Base-by-base conservation (phyloP, 805 yeast species). In the Spathaspora sp. region DNA sequence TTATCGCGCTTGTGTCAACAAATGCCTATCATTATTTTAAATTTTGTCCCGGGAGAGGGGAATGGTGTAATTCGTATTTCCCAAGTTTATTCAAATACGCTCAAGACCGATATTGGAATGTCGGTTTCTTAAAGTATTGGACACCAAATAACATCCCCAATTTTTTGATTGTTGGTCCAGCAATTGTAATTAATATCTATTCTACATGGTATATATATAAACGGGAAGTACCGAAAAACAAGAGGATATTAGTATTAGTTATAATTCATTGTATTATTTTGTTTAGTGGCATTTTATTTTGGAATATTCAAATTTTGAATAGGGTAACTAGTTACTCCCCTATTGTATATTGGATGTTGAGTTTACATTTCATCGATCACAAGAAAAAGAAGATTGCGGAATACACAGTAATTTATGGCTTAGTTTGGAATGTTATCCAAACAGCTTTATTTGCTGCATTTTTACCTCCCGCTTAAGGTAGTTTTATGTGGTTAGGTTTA, bases 241-340 rank as follows among this genome's bases (percentile, higher is more conserved):
- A 58, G 60, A 55, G 70, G 49, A 49, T 62, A 17, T 58, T 60
- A 46, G 79, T 83, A 1, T 57, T 81, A 9, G 61, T 78, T 18
- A 46, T 72, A 6, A 70, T 81, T 38, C 76, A 79, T 53, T 50
- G 61, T 3, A 55, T 77, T 0, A 75, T 84, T 55, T 47, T 85
- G 2, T 47, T 81, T 4, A 70, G 87, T 5, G 81, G 84, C 5
- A 26, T 82, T 1, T 70, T 82, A 32, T 70, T 82, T 48, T 89
- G 94, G 81, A 92, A 93, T 65, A 88, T 86, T 38, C 99, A 93
- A 66, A 90, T 92, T 35, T 74, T 93, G 51, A 89, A 87, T 40
- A 76, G 99, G 50, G 79, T 92, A 4, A 80, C 86, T 10, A 79
- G 93, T 5, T 89, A 90, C 62, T 65, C 88, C 32, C 97, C 97